Percentiles rank a stretch among this genome's conserved stretches.
phyloP scores from a whole-genome alignment of 208 protist genomes.

The Jaenimonas drosophilae region DNA sequence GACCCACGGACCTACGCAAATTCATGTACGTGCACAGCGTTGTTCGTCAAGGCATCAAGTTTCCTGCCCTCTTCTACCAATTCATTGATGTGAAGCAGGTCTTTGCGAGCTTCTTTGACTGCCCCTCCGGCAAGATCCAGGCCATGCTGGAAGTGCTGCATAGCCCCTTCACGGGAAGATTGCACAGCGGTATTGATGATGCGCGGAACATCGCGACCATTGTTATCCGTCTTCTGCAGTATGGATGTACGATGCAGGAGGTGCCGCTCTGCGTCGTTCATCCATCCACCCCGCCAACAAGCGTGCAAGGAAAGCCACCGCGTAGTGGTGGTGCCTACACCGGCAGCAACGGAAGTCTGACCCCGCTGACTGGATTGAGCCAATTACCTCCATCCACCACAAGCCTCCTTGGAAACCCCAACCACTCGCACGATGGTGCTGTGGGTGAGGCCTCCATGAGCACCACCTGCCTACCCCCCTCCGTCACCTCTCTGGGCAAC shows the following conservation, averaged over 20 bases:
- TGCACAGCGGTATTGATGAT: slow-evolving; percentile 85
- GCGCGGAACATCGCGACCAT: slow-evolving; percentile 81
- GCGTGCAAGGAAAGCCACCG: too few relatives aligned
- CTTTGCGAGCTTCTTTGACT: slow-evolving; percentile 72
- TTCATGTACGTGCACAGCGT: slow-evolving; percentile 83
- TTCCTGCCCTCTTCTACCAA: slow-evolving; percentile 76
- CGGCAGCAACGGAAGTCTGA: too few relatives aligned
- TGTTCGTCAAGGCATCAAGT: slow-evolving; percentile 60
- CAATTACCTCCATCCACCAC: too few relatives aligned
- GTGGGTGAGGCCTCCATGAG: too few relatives aligned
- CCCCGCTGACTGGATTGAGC: too few relatives aligned
- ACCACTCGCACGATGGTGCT: too few relatives aligned
- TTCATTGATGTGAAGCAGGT: slow-evolving; percentile 82
- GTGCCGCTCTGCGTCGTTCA: slow-evolving; percentile 33
- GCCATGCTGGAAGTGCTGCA: slow-evolving; percentile 82
- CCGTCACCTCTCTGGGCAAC: too few relatives aligned
- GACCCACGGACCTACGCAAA: slow-evolving; percentile 64
- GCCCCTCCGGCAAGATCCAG: slow-evolving; percentile 72
- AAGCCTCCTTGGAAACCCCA: too few relatives aligned
- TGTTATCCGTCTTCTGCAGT: slow-evolving; percentile 71
- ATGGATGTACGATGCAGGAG: slow-evolving; percentile 65
- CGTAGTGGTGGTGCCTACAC: too few relatives aligned
- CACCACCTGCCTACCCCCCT: too few relatives aligned
- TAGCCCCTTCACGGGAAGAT: slow-evolving; percentile 56
- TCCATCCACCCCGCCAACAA: too few relatives aligned